Base-by-base conservation (phyloP, 768 basidiomycete species). In the Mycena galopus region DNA sequence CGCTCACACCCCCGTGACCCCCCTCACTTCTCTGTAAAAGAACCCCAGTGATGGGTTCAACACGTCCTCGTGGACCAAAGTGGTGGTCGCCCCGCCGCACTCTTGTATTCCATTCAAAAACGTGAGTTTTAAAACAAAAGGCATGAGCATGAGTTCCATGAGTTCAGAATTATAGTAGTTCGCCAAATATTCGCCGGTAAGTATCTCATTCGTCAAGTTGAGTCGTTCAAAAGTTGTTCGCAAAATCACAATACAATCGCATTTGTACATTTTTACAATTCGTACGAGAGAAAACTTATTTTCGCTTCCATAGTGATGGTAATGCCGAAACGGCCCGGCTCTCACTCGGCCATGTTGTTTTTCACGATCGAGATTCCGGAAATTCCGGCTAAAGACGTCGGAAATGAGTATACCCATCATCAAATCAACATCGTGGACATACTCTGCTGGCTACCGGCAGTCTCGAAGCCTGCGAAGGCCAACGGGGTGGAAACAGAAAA, bases 361-460 rank as follows among this genome's bases (percentile, higher is more conserved):
- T 67, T 67, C 27, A 67, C 23, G 66, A 67, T 67, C 7, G 66
- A 67, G 39, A 67, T 56, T 23, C 66, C 66, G 14, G 56, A 58
- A 19, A 67, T 67, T 6, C 66, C 66, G n/a, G 23, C 66, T 67
- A 25, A 50, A 50, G 16, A 27, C 30, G 25, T 35, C 27, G 65
- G 37, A 47, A 47, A 59, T 59, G n/a, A 67, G 21, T 17, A 16
- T 10, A 44, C 44, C n/a, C 27, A 10, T 44, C 32, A 59, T 25
- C 44, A 25, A 25, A 32, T 12, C 9, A 30, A 47, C 3, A 33
- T 3, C 3, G 29, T 27, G 3, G 21, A 50, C 66, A 10, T 59
- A 67, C 66, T 32, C 17, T 67, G 42, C 8, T 12, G 3, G 57
- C 57, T 67, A 6, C 44, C 57, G n/a, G 66, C 56, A n/a, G 29